Evolutionary conservation across 306 rosid species (phyloP).

Genomic region (Gleditsia sinensis): DNA sequence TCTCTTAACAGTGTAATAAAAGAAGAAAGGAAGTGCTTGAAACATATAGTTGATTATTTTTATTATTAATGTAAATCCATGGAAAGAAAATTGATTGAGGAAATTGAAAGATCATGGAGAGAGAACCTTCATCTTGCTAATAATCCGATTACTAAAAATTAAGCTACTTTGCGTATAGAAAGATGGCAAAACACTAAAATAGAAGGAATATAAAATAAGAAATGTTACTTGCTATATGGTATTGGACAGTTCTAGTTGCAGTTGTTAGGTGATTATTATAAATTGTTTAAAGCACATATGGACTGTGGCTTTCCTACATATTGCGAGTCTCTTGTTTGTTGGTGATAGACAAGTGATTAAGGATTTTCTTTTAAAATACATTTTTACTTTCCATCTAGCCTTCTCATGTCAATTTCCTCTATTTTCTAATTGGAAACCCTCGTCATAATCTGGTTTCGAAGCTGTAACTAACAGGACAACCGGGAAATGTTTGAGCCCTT

Average conservation of each 20-base stretch:
- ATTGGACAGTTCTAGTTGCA: not conserved
- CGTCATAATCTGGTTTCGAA: conserved; percentile 35
- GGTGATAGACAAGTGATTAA: conserved; percentile 5
- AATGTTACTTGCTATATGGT: not conserved
- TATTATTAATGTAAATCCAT: not conserved
- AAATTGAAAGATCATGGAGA: not conserved
- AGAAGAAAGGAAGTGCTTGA: not conserved
- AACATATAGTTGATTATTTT: not conserved
- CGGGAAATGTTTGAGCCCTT: conserved; percentile 83
- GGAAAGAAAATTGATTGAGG: conserved; percentile 15
- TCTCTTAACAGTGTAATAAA: not conserved
- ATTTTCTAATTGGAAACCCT: conserved; percentile 31
- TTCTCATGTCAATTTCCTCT: not conserved
- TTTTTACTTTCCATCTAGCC: conserved; percentile 14
- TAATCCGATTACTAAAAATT: not conserved
- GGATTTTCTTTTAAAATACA: too few relatives aligned
- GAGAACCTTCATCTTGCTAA: conserved; percentile 7
- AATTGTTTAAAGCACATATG: not conserved
- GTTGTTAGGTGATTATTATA: not conserved
- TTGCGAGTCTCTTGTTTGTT: not conserved
- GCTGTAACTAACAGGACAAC: conserved; percentile 60
- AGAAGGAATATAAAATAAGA: not conserved
- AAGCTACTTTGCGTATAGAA: conserved; percentile 7
- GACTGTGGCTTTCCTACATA: conserved; percentile 9
- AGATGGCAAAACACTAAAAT: conserved; percentile 7